Base-by-base conservation (phyloP, 345 rosid species). In the Orychophragmus violaceus region DNA sequence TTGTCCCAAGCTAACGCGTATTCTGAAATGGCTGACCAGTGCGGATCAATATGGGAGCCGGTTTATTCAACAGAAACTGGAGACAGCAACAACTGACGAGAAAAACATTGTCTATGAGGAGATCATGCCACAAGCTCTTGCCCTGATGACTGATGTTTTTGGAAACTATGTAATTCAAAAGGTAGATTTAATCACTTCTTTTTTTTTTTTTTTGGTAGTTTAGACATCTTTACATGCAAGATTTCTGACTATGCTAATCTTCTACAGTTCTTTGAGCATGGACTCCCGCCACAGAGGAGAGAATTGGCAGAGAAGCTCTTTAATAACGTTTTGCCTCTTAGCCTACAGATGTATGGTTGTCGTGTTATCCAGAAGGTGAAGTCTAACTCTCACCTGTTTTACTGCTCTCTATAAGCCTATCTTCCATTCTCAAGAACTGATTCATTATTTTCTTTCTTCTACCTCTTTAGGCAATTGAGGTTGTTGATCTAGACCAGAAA, bases 311-410 rank as follows among this genome's bases (percentile, higher is more conserved):
- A 87, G 58, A 86, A 89, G 79, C 89, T 89, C 29, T 77, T 81
- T 69, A 82, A 88, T 58, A 89, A 87, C 77, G 97, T 92, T 41
- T 80, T 92, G 74, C 76, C 89, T 14, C 93, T 92, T 56, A 89
- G 98, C 78, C 84, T 92, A 72, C 98, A 92, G 70, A 92, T 92
- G 98, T 92, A 92, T 78, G 98, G 98, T 30, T 92, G 98, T 46
- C 95, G 98, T 70, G 98, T 92, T 45, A 89, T 92, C 76, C 98
- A 92, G 69, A 92, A 89, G 96, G 98, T 92, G 72, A 37, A 41
- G 24, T 5, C 33, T 50, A 4, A 6, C 51, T 74, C 21, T 29
- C 30, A 29, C 53, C 48, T 29, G 19, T 45, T 18, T 1, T 12
- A 8, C 46, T 30, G 4, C 12, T 53, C 27, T 66, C n/a, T 7